Evolutionary conservation across 2,329 filamentous ascomycete genomes (phyloP).

Genomic region (Calonectria crousiana): DNA sequence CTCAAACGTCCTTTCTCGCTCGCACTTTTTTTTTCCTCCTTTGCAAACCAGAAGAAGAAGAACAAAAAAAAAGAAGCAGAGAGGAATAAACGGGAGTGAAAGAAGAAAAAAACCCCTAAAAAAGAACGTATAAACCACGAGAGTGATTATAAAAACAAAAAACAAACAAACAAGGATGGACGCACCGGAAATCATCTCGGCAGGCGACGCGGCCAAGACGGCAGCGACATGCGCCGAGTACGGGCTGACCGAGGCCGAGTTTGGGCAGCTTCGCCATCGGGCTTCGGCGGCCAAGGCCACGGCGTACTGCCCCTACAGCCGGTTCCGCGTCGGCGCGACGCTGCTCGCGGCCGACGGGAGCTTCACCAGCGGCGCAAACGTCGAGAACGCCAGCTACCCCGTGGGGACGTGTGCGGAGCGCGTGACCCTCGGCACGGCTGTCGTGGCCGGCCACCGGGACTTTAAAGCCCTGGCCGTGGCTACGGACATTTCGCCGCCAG

Average conservation of each 20-base stretch:
- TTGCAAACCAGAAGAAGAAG: neutral
- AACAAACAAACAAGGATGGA: constrained; percentile 34
- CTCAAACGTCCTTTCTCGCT: neutral
- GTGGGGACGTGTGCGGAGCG: constrained; percentile 97
- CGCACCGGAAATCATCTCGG: constrained; percentile 41
- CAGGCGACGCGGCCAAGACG: constrained; percentile 44
- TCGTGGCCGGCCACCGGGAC: constrained; percentile 67
- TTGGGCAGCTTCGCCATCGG: constrained; percentile 71
- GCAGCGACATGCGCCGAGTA: constrained; percentile 47
- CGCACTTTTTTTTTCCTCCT: neutral
- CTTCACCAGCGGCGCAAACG: constrained; percentile 76
- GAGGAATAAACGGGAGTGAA: neutral
- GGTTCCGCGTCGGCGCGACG: constrained; percentile 89
- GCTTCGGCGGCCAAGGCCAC: constrained; percentile 78
- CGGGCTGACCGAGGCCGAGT: constrained; percentile 71
- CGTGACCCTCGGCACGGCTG: constrained; percentile 85
- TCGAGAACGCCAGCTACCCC: constrained; percentile 94
- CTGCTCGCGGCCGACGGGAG: constrained; percentile 69
- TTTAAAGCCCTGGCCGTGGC: constrained; percentile 88
- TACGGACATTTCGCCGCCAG: constrained; percentile 79
- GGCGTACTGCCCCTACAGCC: constrained; percentile 94
- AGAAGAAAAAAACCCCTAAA: neutral
- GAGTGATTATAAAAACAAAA: neutral
- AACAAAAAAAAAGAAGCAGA: neutral
- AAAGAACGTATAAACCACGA: neutral